Evolutionary conservation across 257 asterid species (phyloP), one percentile per base, ranked within the genome.

Genomic region (Solanum commersonii): DNA sequence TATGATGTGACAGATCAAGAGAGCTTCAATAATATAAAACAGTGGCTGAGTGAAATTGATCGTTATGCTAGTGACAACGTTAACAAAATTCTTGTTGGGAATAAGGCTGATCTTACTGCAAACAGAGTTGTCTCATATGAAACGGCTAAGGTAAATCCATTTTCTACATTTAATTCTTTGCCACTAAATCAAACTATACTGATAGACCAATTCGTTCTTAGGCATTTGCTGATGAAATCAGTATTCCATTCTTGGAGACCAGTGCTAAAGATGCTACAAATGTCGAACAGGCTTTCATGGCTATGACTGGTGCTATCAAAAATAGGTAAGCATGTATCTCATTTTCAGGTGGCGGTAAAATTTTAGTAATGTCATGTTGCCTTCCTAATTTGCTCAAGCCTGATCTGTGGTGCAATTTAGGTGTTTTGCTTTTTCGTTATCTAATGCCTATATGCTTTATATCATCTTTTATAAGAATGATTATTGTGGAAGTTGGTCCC

Each of bases 171-270:
- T 46, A 29, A 46, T 29, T 81, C 68, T 49, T 46, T 81, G 68
- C 42, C 5, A 63, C 40, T 27, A 16, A 42, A 18, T 18, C 42
- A 5, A 81, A 46, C 42, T 44, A 29, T 81, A 46, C 68, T 81
- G 42, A 81, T 46, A 4, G 29, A 29, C 11, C 29, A 27, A 11
- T 81, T 49, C 1, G 4, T 46, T 81, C 42, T 46, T 81, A 81
- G 85, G 85, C 85, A 29, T 81, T 81, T 81, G 85, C 85, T 81
- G 85, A 81, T 81, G 85, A 81, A 81, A 81, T 81, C 20, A 68
- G 85, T 29, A 81, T 81, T 81, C 85, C 85, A 18, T 81, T 81
- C 85, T 81, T 81, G 85, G 85, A 81, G 85, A 81, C 85, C 68
- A 81, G 85, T 81, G 85, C 85, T 46, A 81, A 81, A 29, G 85